These are phyloP conservation scores for Crithidia thermophila DNA, from an alignment of 208 protist genomes.

Conservation along the genomic window DNA sequence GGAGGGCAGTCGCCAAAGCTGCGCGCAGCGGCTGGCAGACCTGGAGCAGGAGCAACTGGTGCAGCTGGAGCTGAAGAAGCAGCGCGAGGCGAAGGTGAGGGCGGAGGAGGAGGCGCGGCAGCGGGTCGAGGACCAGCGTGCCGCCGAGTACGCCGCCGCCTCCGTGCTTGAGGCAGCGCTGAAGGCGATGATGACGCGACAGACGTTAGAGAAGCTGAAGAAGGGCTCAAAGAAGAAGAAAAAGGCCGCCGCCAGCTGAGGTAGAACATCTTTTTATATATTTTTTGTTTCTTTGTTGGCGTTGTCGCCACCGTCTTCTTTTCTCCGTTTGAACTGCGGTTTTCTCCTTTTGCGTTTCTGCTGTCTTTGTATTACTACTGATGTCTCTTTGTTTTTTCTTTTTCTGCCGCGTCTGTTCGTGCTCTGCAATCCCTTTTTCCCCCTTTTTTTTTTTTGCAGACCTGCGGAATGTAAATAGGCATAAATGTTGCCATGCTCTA, in stretches of 20 bases:
- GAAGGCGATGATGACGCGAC: slow-evolving; percentile 80
- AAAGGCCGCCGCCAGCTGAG: slow-evolving; percentile 31
- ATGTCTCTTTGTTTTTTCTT: no score
- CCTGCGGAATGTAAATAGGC: no score
- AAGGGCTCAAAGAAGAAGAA: slow-evolving; percentile 82
- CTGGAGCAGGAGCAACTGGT: slow-evolving; percentile 52
- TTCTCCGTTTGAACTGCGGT: no score
- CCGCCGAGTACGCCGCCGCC: slow-evolving; percentile 68
- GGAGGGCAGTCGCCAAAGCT: slow-evolving; percentile 80
- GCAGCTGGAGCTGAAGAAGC: slow-evolving; percentile 53
- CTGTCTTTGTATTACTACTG: no score
- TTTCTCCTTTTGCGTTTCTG: no score
- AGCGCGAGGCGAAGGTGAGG: slow-evolving; percentile 44
- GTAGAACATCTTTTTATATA: neutral
- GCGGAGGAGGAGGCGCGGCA: slow-evolving; percentile 37
- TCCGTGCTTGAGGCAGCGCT: slow-evolving; percentile 84
- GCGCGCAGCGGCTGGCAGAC: slow-evolving; percentile 70
- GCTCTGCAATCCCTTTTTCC: neutral
- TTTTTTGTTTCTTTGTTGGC: neutral
- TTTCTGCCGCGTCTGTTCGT: no score
- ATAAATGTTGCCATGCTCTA: no score
- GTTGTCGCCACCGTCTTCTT: no score
- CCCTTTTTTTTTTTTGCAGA: neutral
- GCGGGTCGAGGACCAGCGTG: slow-evolving; percentile 40
- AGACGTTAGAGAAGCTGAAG: slow-evolving; percentile 64